phyloP scores from a whole-genome alignment of 78 protist genomes.

The Chrysochromulina tobinii region DNA sequence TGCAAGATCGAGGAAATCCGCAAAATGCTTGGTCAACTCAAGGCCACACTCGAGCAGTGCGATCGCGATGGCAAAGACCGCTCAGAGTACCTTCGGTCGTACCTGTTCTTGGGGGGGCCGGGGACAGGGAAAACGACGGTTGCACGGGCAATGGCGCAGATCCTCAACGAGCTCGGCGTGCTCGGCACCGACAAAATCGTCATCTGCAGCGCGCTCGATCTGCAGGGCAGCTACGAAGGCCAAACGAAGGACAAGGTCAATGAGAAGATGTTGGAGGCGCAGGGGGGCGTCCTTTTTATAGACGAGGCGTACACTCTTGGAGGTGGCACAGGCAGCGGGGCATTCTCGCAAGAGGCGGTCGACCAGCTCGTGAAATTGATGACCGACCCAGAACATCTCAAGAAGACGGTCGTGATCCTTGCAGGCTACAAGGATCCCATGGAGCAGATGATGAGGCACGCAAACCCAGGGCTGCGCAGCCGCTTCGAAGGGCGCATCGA shows the following conservation, averaged over 20 bases:
- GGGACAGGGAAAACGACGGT: conserved; percentile 61
- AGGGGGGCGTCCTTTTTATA: conserved; percentile 47
- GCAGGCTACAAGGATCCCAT: conserved; percentile 53
- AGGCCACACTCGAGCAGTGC: background rate
- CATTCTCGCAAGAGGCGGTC: background rate
- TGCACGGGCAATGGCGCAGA: conserved; percentile 18
- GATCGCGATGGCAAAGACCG: background rate
- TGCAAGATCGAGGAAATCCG: too few species aligned
- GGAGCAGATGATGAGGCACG: background rate
- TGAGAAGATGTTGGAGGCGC: background rate
- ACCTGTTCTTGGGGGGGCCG: conserved; percentile 7
- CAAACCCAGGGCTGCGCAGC: conserved; percentile 25
- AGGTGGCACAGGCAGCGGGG: background rate
- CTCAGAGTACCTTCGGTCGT: background rate
- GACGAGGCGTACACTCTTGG: conserved; percentile 67
- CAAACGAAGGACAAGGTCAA: background rate
- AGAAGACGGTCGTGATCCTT: background rate
- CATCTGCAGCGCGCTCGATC: background rate
- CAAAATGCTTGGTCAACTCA: background rate
- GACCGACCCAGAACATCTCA: background rate
- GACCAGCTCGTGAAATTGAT: background rate
- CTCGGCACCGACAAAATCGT: background rate
- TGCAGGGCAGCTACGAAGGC: background rate
- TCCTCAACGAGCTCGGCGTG: conserved; percentile 4
- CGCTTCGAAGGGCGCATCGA: conserved; percentile 13